Conservation (phyloP, 2,329 filamentous ascomycete genomes). For the Alternaria sp. region DNA sequence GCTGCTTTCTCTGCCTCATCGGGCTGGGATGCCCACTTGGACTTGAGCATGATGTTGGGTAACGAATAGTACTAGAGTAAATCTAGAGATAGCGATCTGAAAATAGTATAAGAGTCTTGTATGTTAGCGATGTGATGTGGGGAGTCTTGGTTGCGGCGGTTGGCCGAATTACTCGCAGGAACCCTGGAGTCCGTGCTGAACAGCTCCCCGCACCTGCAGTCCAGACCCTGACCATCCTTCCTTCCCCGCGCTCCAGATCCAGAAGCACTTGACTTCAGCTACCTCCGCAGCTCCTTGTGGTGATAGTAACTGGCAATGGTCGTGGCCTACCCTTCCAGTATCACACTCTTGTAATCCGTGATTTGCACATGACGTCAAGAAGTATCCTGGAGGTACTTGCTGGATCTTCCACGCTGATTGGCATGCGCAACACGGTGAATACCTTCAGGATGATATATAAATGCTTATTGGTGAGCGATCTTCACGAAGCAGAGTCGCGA, state of each 20-base stretch:
- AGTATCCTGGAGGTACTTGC: no score
- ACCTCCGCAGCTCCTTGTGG: neutral
- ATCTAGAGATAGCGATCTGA: constrained; percentile 7
- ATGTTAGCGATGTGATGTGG: constrained; percentile 1
- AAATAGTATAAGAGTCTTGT: neutral
- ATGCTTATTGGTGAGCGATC: no score
- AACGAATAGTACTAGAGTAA: constrained; percentile 4
- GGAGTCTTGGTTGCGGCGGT: neutral
- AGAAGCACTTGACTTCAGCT: neutral
- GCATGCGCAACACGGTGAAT: neutral
- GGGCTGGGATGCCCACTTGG: constrained; percentile 43
- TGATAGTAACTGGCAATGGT: neutral
- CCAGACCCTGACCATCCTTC: constrained; percentile 3
- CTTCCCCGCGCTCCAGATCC: neutral
- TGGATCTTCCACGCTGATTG: neutral
- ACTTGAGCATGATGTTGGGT: constrained; percentile 39
- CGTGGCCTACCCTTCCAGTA: neutral
- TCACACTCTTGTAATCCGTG: neutral
- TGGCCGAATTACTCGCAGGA: constrained; percentile 14
- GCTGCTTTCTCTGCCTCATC: constrained; percentile 13
- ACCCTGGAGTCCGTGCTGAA: constrained; percentile 15
- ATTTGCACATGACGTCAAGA: no score
- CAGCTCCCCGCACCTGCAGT: constrained; percentile 17
- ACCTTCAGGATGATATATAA: neutral
- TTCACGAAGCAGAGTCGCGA: neutral